Conservation (phyloP, 2,329 filamentous ascomycete genomes). For the Epichloe typhina region DNA sequence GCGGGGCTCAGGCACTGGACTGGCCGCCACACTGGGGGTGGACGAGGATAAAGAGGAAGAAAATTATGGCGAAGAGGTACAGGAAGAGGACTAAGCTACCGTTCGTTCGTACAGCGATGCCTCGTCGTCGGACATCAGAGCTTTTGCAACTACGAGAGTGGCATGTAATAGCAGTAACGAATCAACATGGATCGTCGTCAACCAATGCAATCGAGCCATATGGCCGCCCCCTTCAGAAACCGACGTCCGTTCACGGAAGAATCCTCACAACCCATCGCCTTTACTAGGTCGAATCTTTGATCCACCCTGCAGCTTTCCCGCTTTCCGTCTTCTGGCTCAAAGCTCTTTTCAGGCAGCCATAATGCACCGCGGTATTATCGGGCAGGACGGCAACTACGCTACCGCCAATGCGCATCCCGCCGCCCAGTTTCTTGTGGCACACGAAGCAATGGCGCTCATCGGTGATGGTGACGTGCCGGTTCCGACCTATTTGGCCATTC, state of each 20-base stretch:
- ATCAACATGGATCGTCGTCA: not conserved
- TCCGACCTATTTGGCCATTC: conserved; percentile 38
- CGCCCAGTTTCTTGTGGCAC: conserved; percentile 84
- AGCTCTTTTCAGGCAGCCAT: conserved; percentile 56
- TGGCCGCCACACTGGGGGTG: conserved; percentile 13
- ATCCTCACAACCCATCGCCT: conserved; percentile 1
- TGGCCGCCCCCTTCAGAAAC: not conserved
- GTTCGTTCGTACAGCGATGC: not conserved
- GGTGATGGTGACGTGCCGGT: conserved; percentile 60
- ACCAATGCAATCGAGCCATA: not conserved
- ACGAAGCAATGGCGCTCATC: conserved; percentile 86
- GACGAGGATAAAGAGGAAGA: conserved; percentile 53
- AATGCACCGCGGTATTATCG: conserved; percentile 70
- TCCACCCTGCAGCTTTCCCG: conserved; percentile 21
- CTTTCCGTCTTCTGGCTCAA: conserved; percentile 22
- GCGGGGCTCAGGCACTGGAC: conserved; percentile 22
- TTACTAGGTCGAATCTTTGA: conserved; percentile 19
- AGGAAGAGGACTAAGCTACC: conserved; percentile 41
- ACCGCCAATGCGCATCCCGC: conserved; percentile 71
- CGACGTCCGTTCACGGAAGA: not conserved
- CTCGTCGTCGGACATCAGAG: not conserved
- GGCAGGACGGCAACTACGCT: conserved; percentile 85
- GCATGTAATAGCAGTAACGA: conserved; percentile 14
- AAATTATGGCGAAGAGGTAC: conserved; percentile 76
- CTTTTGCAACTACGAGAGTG: conserved; percentile 4